Evolutionary conservation across 2,329 filamentous ascomycete genomes (phyloP).

Genomic region (Alternaria ethzedia): DNA sequence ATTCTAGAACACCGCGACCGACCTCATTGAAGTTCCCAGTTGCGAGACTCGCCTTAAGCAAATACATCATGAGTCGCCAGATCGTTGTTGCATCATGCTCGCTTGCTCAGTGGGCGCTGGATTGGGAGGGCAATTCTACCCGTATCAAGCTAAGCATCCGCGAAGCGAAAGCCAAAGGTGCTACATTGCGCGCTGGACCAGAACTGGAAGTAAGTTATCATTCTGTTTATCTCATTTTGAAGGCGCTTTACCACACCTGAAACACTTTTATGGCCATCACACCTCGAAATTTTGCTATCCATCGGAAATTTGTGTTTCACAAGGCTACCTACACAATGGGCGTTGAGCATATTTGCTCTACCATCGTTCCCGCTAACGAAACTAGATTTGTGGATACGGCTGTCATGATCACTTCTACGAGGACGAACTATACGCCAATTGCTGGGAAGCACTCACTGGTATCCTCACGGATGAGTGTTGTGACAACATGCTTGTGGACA

Average conservation of each 20-base stretch:
- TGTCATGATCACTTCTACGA: conserved; percentile 63
- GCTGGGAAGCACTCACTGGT: conserved; percentile 63
- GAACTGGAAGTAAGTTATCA: conserved; percentile 53
- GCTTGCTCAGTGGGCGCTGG: neutral
- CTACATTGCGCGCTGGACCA: conserved; percentile 34
- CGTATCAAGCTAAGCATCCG: neutral
- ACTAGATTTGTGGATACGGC: neutral
- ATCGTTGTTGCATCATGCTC: neutral
- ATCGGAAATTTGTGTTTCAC: neutral
- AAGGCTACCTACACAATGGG: neutral
- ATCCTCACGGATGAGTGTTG: conserved; percentile 68
- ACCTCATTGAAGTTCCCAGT: neutral
- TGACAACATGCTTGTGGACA: conserved; percentile 61
- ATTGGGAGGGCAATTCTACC: neutral
- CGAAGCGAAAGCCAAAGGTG: conserved; percentile 44
- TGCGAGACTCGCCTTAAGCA: neutral
- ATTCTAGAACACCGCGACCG: neutral
- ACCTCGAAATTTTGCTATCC: neutral
- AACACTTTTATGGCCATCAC: neutral
- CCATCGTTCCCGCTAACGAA: neutral
- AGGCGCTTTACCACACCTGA: neutral
- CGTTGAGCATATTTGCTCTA: conserved; percentile 42
- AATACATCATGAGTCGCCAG: neutral
- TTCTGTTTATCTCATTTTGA: neutral
- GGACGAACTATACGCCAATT: conserved; percentile 29